Evolutionary conservation across 2,329 filamentous ascomycete species (phyloP), one percentile per base, ranked within the genome.

Genomic region (Sordariomycetes sp.): DNA sequence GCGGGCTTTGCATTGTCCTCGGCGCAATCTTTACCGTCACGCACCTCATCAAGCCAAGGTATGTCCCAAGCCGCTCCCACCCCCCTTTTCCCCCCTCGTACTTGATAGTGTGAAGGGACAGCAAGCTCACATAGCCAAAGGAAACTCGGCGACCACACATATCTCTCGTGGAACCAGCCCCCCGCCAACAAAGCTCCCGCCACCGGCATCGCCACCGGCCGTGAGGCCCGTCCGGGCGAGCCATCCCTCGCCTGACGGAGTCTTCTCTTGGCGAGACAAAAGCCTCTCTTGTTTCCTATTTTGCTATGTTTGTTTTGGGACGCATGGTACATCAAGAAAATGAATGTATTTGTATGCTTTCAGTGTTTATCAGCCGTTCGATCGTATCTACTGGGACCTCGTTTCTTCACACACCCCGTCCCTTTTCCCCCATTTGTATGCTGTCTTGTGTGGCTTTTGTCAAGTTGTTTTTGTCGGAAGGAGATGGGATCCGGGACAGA

Each of bases 131-230:
- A 17, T 2, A 7, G 6, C 12, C 13, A n/a, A 63, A 92, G 94
- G 66, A 99, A 97, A 87, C 81, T 99, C 50, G 94, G 94, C 60
- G 94, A 99, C 70, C 94, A 97, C 71, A 96, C 90, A 10, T 97
- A 99, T 69, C 80, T 99, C 54, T 94, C 89, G 25, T 99, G 94
- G 94, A 96, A 97, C 69, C 82, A 82, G 59, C 74, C 72, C 1
- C 76, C 78, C 7, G 63, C 71, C n/a, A 62, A 69, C 60, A 75
- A 76, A 65, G 65, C 71, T 39, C 69, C 73, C 28, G 65, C 68
- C 58, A 69, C 74, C 15, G 76, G 72, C 60, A 68, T 75, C 65
- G 74, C 77, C 32, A 74, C 76, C 25, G 82, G 84, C 59, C 81
- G 86, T 61, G 78, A 85, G 58, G 58, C 76, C 60, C 76, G 73